Percentiles rank a stretch among this genome's conserved stretches.
Evolutionary conservation across 495 filamentous ascomycete genomes (phyloP).

Genomic region (Apodospora peruviana): DNA sequence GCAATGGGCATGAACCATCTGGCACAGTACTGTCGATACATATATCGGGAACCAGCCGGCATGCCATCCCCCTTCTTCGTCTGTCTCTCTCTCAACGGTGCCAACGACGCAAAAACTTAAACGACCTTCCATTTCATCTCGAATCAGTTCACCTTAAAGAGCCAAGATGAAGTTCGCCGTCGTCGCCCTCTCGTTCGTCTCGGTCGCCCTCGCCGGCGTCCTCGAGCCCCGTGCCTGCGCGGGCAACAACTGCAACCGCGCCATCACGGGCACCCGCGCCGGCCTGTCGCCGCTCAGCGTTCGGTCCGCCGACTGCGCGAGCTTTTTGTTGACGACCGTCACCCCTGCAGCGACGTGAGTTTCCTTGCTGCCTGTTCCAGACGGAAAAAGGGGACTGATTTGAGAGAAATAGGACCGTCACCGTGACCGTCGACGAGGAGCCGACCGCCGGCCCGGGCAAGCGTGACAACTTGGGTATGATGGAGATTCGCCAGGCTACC

Average conservation of each 20-base stretch:
- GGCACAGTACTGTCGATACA: too few species aligned
- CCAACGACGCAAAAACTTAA: neutral
- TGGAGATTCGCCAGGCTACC: conserved; percentile 13
- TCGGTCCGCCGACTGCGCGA: conserved; percentile 26
- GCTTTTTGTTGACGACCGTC: conserved; percentile 28
- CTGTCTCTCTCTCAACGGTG: neutral
- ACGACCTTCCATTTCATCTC: neutral
- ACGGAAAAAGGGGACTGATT: neutral
- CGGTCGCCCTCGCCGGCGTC: conserved; percentile 17
- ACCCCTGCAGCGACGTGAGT: conserved; percentile 25
- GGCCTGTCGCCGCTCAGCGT: conserved; percentile 17
- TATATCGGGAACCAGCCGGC: too few species aligned
- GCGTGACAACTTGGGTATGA: conserved; percentile 12
- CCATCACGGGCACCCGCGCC: conserved; percentile 25
- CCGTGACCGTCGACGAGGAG: conserved; percentile 18
- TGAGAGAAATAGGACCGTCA: conserved; percentile 18
- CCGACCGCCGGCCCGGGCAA: conserved; percentile 8
- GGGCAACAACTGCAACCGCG: conserved; percentile 33
- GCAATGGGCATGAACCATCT: too few species aligned
- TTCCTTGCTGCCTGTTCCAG: too few species aligned
- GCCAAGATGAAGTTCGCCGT: conserved; percentile 28
- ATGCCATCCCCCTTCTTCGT: too few species aligned
- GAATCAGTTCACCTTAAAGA: conserved; percentile 1
- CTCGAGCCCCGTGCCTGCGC: conserved; percentile 18
- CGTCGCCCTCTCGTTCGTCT: conserved; percentile 19